These are phyloP conservation scores for Eremochloa ophiuroides DNA, from an alignment of 176 grass and related monocot genomes.

Conservation along the genomic window DNA sequence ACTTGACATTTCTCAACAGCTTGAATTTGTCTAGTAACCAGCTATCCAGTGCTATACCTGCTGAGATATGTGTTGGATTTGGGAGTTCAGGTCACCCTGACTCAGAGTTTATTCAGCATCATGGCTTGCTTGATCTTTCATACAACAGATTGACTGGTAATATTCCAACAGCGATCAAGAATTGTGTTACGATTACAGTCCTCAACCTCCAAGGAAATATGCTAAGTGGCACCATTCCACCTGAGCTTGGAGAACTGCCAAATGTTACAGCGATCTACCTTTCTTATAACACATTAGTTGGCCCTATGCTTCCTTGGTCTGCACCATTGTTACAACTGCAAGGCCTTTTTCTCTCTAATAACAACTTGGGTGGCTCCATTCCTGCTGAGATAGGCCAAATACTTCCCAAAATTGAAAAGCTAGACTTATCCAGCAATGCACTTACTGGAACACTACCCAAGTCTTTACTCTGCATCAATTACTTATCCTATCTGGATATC, in stretches of 20 bases:
- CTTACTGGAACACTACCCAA: constrained; percentile 64
- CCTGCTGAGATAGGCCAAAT: constrained; percentile 51
- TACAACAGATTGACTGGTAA: constrained; percentile 67
- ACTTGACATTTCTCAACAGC: constrained; percentile 70
- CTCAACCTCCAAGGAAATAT: constrained; percentile 76
- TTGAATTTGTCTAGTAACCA: constrained; percentile 82
- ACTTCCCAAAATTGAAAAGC: constrained; percentile 62
- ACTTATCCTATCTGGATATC: constrained; percentile 61
- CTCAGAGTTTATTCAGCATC: constrained; percentile 92
- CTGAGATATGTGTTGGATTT: constrained; percentile 73
- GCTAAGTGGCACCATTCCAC: constrained; percentile 73
- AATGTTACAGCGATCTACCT: constrained; percentile 75
- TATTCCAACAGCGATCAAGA: constrained; percentile 67
- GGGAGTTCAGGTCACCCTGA: constrained; percentile 60
- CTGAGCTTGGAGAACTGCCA: constrained; percentile 63
- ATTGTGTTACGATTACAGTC: constrained; percentile 60
- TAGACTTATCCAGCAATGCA: constrained; percentile 77
- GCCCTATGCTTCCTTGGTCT: constrained; percentile 55
- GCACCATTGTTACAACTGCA: constrained; percentile 55
- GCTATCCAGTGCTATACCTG: constrained; percentile 71
- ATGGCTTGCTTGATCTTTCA: constrained; percentile 88
- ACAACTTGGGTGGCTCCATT: constrained; percentile 70
- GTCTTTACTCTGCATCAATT: constrained; percentile 56
- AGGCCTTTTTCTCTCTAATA: constrained; percentile 83
- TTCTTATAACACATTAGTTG: constrained; percentile 66